These are phyloP conservation scores for Gorgonomyces haynaldii DNA, from an alignment of 192 early-diverging fungal genomes.

Conservation along the genomic window DNA sequence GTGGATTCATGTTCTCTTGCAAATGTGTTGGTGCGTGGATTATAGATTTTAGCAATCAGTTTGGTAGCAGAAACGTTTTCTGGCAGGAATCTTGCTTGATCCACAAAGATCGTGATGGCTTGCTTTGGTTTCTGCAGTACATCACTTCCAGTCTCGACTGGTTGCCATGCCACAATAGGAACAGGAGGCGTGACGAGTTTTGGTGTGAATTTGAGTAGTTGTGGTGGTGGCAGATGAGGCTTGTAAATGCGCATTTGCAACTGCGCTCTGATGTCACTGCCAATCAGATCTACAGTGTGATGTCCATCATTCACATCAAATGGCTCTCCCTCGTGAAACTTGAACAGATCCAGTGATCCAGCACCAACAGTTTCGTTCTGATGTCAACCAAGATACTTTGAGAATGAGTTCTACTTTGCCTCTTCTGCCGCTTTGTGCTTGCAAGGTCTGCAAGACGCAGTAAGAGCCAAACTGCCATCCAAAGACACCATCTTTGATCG, in stretches of 20 bases:
- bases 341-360: not conserved
- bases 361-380: not conserved
- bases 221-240: not conserved
- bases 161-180: not conserved
- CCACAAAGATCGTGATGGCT: not conserved
- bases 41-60: not conserved
- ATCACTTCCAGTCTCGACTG: not conserved
- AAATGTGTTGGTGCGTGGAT: not conserved
- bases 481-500: not conserved
- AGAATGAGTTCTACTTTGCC: not conserved
- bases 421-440: not conserved
- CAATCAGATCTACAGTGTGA: not conserved
- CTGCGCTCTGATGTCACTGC: not conserved
- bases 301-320: constrained; percentile 6
- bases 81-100: constrained; percentile 6
- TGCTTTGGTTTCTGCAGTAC: not conserved
- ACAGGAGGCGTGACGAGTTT: not conserved
- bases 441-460: not conserved
- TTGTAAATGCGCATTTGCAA: not conserved
- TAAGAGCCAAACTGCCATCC: constrained; percentile 7
- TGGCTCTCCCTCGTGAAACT: constrained; percentile 3
- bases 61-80: not conserved
- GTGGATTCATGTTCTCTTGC: not conserved
- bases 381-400: not conserved
- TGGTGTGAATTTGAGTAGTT: not conserved